Evolutionary conservation across 805 yeast genomes (phyloP).

Genomic region (Clavispora phyllophila): DNA sequence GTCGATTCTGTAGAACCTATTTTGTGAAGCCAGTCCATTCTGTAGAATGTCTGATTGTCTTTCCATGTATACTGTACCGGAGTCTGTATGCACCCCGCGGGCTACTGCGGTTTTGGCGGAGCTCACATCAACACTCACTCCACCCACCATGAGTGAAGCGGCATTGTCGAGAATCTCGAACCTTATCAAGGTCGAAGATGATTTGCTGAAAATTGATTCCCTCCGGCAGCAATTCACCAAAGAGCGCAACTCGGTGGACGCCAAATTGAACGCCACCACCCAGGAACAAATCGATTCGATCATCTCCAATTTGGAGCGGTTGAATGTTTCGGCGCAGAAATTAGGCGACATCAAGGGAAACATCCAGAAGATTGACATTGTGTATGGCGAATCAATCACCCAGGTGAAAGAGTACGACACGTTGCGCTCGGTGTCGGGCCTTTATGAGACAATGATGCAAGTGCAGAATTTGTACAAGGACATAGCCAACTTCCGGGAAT

Average conservation of each 20-base stretch:
- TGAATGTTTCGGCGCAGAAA: conserved; percentile 41
- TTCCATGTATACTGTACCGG: too few species aligned
- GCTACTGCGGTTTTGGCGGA: background rate
- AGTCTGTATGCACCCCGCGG: background rate
- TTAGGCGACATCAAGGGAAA: conserved; percentile 33
- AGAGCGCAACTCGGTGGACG: conserved; percentile 72
- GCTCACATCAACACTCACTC: background rate
- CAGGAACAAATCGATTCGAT: conserved; percentile 57
- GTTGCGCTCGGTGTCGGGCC: conserved; percentile 59
- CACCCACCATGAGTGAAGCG: conserved; percentile 32
- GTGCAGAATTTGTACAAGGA: conserved; percentile 61
- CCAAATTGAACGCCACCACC: conserved; percentile 69
- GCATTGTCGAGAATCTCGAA: conserved; percentile 37
- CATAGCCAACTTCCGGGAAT: conserved; percentile 51
- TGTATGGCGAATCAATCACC: conserved; percentile 52
- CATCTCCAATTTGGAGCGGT: conserved; percentile 44
- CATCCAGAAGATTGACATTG: conserved; percentile 41
- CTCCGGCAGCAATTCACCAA: conserved; percentile 53
- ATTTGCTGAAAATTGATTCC: conserved; percentile 48
- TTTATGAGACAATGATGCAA: conserved; percentile 68
- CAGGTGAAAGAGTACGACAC: conserved; percentile 64
- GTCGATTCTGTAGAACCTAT: too few species aligned
- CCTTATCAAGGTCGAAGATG: conserved; percentile 43
- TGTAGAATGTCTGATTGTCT: too few species aligned
- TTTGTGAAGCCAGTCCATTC: too few species aligned